phyloP scores from a whole-genome alignment of 331 rosid species.

The Telfairia occidentalis region DNA sequence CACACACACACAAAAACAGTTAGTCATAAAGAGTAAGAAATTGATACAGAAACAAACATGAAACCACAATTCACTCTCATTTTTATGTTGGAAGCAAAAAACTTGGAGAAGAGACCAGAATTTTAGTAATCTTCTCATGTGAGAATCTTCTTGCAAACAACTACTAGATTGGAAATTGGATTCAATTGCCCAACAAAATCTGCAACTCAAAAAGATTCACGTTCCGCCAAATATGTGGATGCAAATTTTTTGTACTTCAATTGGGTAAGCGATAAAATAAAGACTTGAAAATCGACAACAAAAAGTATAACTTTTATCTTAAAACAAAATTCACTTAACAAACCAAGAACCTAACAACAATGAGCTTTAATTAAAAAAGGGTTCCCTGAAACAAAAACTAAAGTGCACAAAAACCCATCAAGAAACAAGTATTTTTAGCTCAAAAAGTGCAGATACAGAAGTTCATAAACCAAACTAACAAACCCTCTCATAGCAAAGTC shows the following conservation, averaged over 20 bases:
- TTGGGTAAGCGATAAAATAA: not conserved
- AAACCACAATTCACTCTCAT: not conserved
- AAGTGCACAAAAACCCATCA: no score
- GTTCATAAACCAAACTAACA: not conserved
- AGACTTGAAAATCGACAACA: not conserved
- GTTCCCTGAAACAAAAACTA: not conserved
- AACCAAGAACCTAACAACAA: not conserved
- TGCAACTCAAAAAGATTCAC: not conserved
- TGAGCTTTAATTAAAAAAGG: not conserved
- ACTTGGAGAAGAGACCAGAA: not conserved
- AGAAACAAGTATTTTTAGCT: not conserved
- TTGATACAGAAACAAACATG: not conserved
- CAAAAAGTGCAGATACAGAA: not conserved
- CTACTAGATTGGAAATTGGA: not conserved
- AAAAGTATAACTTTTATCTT: not conserved
- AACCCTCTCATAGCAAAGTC: not conserved
- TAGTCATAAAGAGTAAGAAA: not conserved
- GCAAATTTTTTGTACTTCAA: not conserved
- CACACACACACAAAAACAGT: not conserved
- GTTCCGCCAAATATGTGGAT: constrained; percentile 3
- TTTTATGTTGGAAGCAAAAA: not conserved
- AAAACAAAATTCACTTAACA: not conserved
- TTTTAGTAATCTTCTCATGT: not conserved
- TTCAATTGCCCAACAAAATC: not conserved
- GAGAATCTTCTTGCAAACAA: not conserved